phyloP scores from a whole-genome alignment of 164 flowering plant genomes.

The Tinospora cordifolia region DNA sequence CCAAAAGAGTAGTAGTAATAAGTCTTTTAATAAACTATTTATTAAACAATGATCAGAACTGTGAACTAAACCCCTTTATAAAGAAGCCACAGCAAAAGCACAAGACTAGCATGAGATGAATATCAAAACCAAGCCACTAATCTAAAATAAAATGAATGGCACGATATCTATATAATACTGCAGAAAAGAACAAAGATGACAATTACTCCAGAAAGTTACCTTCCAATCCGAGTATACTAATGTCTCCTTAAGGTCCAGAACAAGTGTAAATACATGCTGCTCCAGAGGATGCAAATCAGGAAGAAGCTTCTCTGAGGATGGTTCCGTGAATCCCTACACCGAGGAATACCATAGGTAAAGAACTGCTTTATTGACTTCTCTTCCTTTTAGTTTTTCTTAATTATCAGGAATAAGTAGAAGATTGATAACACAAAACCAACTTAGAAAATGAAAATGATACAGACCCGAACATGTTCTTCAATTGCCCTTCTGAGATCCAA shows the following conservation, averaged over 20 bases:
- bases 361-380: not conserved
- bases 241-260: constrained; percentile 87
- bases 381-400: not conserved
- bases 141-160: not conserved
- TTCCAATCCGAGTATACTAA: constrained; percentile 83
- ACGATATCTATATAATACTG: not conserved
- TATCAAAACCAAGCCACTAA: not conserved
- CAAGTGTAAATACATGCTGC: constrained; percentile 80
- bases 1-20: too few relatives aligned
- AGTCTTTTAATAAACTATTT: too few relatives aligned
- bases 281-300: constrained; percentile 87
- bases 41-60: not conserved
- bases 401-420: not conserved
- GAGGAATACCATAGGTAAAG: not conserved
- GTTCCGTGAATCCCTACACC: constrained; percentile 74
- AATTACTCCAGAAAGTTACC: constrained; percentile 26
- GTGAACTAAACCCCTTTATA: constrained; percentile 1
- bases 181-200: not conserved
- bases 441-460: constrained; percentile 9
- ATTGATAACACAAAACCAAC: not conserved
- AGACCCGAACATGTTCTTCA: constrained; percentile 76
- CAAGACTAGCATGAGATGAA: not conserved
- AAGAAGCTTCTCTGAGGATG: constrained; percentile 87
- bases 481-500: constrained; percentile 56
- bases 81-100: not conserved